These are phyloP conservation scores for Rhynchospora breviuscula DNA, from an alignment of 176 grass and related monocot genomes.

Conservation along the genomic window DNA sequence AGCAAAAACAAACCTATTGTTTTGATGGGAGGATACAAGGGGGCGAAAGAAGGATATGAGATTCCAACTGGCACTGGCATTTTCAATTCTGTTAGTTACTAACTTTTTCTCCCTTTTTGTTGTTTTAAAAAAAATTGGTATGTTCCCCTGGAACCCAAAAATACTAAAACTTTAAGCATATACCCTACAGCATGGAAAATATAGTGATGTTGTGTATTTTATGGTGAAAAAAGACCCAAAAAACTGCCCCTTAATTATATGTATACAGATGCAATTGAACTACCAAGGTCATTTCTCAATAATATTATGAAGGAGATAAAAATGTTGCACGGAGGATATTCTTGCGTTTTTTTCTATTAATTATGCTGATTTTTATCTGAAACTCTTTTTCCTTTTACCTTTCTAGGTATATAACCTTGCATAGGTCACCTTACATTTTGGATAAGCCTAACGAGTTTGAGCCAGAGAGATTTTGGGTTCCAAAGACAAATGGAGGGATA, in stretches of 20 bases:
- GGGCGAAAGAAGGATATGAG: slow-evolving; percentile 77
- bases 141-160: neutral
- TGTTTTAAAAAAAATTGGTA: neutral
- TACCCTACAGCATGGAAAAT: neutral
- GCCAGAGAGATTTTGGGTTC: slow-evolving; percentile 74
- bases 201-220: neutral
- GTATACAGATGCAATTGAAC: neutral
- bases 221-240: neutral
- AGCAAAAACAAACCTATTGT: neutral
- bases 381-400: neutral
- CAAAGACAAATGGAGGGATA: slow-evolving; percentile 56
- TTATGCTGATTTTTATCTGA: neutral
- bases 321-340: neutral
- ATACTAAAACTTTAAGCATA: neutral
- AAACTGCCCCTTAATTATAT: neutral
- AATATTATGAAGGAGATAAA: neutral
- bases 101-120: neutral
- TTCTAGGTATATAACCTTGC: slow-evolving; percentile 80
- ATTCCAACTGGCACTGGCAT: slow-evolving; percentile 83
- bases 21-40: slow-evolving; percentile 69
- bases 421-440: slow-evolving; percentile 90
- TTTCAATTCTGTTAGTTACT: slow-evolving; percentile 80
- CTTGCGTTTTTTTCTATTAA: neutral
- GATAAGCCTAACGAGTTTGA: slow-evolving; percentile 77
- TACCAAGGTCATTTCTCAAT: neutral